Evolutionary conservation across 1,284 basidiomycete species (phyloP).

Genomic region (Ustilago crameri): DNA sequence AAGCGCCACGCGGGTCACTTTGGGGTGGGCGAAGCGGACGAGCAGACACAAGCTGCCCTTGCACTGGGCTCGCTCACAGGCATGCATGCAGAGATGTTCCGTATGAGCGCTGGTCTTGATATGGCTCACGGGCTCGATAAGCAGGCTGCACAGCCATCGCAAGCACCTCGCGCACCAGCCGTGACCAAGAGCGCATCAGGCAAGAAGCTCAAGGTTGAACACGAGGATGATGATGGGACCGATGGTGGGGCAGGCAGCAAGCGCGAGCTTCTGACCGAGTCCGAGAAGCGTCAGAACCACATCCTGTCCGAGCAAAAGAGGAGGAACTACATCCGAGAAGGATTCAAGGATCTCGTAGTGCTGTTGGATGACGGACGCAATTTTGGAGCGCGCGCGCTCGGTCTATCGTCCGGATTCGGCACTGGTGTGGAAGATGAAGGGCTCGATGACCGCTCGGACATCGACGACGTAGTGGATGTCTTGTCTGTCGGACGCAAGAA

Average conservation of each 20-base stretch:
- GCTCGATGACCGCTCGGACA: conserved; percentile 61
- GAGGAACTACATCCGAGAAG: conserved; percentile 65
- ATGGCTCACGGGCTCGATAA: conserved; percentile 8
- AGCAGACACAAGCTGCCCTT: conserved; percentile 45
- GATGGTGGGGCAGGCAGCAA: conserved; percentile 26
- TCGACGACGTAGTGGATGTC: conserved; percentile 58
- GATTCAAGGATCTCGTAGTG: conserved; percentile 65
- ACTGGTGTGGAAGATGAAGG: conserved; percentile 67
- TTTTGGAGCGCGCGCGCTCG: conserved; percentile 64
- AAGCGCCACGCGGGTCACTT: conserved; percentile 43
- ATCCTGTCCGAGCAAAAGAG: conserved; percentile 65
- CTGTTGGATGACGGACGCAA: conserved; percentile 63
- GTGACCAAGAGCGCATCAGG: conserved; percentile 21
- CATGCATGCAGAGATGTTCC: conserved; percentile 54
- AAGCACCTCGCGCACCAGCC: conserved; percentile 12
- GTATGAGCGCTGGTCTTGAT: conserved; percentile 47
- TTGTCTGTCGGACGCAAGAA: conserved; percentile 50
- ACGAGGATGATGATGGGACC: conserved; percentile 40
- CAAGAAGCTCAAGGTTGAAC: conserved; percentile 57
- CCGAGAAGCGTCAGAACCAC: conserved; percentile 64
- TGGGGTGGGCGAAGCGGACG: conserved; percentile 31
- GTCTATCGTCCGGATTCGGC: conserved; percentile 62
- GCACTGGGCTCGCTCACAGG: conserved; percentile 41
- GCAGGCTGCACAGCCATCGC: conserved; percentile 8
- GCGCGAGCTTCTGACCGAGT: conserved; percentile 57